phyloP scores from a whole-genome alignment of 345 rosid species.

The Eucalyptus pauciflora region DNA sequence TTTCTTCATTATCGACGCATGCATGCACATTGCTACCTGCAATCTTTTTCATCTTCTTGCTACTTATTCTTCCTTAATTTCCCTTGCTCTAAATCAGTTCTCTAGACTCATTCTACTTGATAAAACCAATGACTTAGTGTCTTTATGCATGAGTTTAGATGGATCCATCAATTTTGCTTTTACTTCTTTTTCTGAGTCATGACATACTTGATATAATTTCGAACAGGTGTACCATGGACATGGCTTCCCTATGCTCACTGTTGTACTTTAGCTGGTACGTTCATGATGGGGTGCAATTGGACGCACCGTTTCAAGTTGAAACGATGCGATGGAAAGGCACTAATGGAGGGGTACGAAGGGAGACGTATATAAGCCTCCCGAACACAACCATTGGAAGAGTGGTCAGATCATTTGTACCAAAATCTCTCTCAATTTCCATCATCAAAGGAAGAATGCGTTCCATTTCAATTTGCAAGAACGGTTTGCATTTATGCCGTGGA shows the following conservation, averaged over 20 bases:
- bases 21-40: background rate
- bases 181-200: background rate
- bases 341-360: too few species aligned
- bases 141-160: background rate
- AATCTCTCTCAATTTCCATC: too few species aligned
- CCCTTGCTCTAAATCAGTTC: background rate
- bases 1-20: background rate
- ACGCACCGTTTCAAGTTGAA: too few species aligned
- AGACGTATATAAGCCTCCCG: too few species aligned
- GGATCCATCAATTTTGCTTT: constrained; percentile 1
- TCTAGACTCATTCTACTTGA: background rate
- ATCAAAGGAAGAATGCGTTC: too few species aligned
- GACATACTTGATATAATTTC: background rate
- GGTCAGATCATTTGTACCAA: too few species aligned
- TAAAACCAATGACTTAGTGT: background rate
- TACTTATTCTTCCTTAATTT: background rate
- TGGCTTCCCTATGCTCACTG: constrained; percentile 50
- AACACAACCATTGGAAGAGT: too few species aligned
- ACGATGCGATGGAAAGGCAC: too few species aligned
- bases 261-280: too few species aligned
- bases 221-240: constrained; percentile 23
- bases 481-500: too few species aligned
- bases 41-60: background rate
- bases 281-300: too few species aligned
- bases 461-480: too few species aligned